Base-by-base conservation (phyloP, 352 stramenopile species). In the Globisporangium uncinulatum region DNA sequence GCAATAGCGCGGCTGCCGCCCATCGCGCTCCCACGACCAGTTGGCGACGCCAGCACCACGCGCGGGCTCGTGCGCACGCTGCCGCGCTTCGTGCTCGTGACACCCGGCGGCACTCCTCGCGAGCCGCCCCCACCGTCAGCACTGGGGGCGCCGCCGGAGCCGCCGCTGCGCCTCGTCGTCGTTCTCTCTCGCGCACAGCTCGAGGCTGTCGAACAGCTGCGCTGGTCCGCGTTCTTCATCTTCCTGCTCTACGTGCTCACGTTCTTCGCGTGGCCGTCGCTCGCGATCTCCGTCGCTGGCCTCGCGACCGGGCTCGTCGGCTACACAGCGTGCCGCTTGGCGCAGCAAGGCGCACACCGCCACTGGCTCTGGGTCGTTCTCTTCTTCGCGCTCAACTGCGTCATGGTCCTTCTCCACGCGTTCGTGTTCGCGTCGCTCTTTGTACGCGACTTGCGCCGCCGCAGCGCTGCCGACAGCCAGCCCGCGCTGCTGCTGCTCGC, bases 201-300 rank as follows among this genome's bases (percentile, higher is more conserved):
- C 59, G 66, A 63, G 0, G 72, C 66, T 1, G 69, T 74, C 43
- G 69, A 76, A 52, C 60, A 62, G 37, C 52, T 72, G 42, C 66
- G 69, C 44, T 76, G 69, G 69, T 37, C 68, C 13, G 66, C 66
- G 21, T 67, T 69, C 14, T 76, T 67, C 57, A 71, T 73, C 34
- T 53, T 72, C 14, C 46, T 76, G 20, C 45, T 71, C 42, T 76
- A 76, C 45, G 60, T 68, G 14, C 29, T 72, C 50, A 71, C 69
- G 1, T 68, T 61, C 45, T 74, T 62, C 14, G 67, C 61, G 54
- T 71, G 64, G 67, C 58, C 59, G 20, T 60, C 61, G 21, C 74
- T 72, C 21, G 42, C 61, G n/a, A 63, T 74, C 47, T 66, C 69
- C 19, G 29, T 46, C 14, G 50, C 71, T 34, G 69, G 69, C 0